phyloP scores from a whole-genome alignment of 2,329 filamentous ascomycete species.

The Didymella sp. region DNA sequence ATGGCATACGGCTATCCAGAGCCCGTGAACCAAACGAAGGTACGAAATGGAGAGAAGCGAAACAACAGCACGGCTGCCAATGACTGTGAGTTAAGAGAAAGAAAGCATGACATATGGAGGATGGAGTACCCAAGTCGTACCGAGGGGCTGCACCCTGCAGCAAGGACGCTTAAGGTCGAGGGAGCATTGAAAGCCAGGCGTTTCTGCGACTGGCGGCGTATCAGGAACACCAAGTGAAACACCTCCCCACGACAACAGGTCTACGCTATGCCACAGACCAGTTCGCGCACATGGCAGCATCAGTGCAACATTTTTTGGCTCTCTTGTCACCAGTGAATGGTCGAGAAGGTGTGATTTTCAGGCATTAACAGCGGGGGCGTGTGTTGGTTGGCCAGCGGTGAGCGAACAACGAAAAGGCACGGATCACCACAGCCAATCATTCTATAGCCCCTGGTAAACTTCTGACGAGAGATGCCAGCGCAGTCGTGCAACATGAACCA shows the following conservation, averaged over 20 bases:
- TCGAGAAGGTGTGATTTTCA: constrained; percentile 5
- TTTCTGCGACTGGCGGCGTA: constrained; percentile 41
- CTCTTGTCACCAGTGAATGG: constrained; percentile 18
- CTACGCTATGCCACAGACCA: constrained; percentile 24
- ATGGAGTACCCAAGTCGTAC: constrained; percentile 39
- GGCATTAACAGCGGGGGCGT: constrained; percentile 5
- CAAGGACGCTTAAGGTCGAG: constrained; percentile 36
- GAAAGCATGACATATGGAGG: constrained; percentile 34
- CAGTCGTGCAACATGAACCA: constrained; percentile 26
- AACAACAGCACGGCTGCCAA: constrained; percentile 50
- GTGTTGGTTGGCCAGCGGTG: constrained; percentile 32
- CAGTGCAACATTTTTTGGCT: constrained; percentile 6
- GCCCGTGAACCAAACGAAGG: constrained; percentile 43
- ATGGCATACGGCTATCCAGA: constrained; percentile 29
- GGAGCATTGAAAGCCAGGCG: constrained; percentile 46
- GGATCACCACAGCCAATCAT: constrained; percentile 36
- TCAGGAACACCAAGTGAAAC: constrained; percentile 42
- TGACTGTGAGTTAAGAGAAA: constrained; percentile 38
- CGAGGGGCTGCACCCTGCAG: constrained; percentile 34
- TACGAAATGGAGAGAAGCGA: constrained; percentile 41
- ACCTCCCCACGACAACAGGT: constrained; percentile 22
- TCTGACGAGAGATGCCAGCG: constrained; percentile 23
- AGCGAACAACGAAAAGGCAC: constrained; percentile 4
- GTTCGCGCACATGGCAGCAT: constrained; percentile 26
- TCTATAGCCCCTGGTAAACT: constrained; percentile 15